Base-by-base conservation (phyloP, 306 rosid genomes). In the Trichosanthes truncata region DNA sequence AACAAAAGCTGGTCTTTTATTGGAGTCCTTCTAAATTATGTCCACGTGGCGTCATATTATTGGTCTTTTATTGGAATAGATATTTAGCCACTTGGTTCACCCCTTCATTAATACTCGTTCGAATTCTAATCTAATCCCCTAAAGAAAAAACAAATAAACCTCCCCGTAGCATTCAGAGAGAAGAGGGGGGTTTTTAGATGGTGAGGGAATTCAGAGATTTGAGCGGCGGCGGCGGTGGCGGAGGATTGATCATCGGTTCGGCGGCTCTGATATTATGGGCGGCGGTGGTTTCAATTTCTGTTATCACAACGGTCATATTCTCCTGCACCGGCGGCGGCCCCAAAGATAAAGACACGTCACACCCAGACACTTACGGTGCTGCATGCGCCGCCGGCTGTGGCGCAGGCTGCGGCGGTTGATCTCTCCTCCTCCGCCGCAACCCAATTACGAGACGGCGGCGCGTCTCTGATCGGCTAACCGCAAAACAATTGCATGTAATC, bases 311-410 rank as follows among this genome's bases (percentile, higher is more conserved):
- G 4, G 53, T 84, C 62, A 78, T 93, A 51, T 87, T 93, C 84
- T 81, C 85, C 76, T 91, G 97, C 77, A 86, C 96, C 63, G 97
- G 89, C 68, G 90, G 92, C 52, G 81, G 82, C 4, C 36, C 97
- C 71, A 88, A 85, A 51, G 83, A 81, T 40, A 90, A 80, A 77
- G 69, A 76, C 80, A 79, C 84, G 4, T 38, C 80, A 6, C 75
- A 81, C 51, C 71, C 68, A 21, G 69, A 82, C 15, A 81, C 79
- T 7, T 71, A 85, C 68, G 63, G 86, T 7, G 36, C 97, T 0
- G 77, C 84, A 6, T 88, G 96, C 79, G 20, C 81, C 0, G 85
- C 81, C 6, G 90, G 85, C 10, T 82, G 85, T 38, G 85, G 82
- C 26, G 82, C 67, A 0, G 85, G 77, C 45, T 41, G 83, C 73